These are phyloP conservation scores for Nelumbo lutea DNA, from an alignment of 164 flowering plant genomes.

Conservation along the genomic window DNA sequence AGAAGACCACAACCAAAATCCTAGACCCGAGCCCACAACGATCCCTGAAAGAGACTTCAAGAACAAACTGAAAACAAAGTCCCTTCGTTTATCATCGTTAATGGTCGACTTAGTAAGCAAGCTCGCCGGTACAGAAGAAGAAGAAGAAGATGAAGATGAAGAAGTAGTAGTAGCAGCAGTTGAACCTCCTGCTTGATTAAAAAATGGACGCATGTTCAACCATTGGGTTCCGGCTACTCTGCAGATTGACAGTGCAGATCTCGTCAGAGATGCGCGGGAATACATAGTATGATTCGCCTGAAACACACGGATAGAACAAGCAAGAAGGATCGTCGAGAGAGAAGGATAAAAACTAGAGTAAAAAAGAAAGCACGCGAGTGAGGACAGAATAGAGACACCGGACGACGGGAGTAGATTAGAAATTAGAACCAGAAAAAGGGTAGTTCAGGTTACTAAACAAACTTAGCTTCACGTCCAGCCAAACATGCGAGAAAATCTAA, in stretches of 20 bases:
- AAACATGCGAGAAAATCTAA: too few relatives aligned
- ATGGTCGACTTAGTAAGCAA: neutral
- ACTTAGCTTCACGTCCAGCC: too few relatives aligned
- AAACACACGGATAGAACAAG: neutral
- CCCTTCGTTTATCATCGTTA: neutral
- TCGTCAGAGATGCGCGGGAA: slow-evolving; percentile 21
- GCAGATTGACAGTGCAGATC: slow-evolving; percentile 22
- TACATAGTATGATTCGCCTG: slow-evolving; percentile 12
- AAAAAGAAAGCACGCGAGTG: neutral
- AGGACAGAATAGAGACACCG: too few relatives aligned
- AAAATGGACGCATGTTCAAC: slow-evolving; percentile 19
- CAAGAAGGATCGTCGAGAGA: neutral
- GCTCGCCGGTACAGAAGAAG: neutral
- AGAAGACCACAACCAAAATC: slow-evolving; percentile 19
- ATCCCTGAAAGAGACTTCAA: slow-evolving; percentile 22
- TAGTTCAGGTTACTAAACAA: too few relatives aligned
- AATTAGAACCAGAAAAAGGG: too few relatives aligned
- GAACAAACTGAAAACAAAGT: slow-evolving; percentile 9
- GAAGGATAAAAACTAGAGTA: neutral
- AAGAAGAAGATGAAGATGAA: slow-evolving; percentile 14
- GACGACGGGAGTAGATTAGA: too few relatives aligned
- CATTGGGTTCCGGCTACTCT: slow-evolving; percentile 21
- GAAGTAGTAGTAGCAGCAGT: slow-evolving; percentile 13
- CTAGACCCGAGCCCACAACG: slow-evolving; percentile 29
- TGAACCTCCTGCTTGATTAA: slow-evolving; percentile 15